Evolutionary conservation across 1,284 basidiomycete species (phyloP), one percentile per base, ranked within the genome.

Genomic region (Schizopora paradoxa): DNA sequence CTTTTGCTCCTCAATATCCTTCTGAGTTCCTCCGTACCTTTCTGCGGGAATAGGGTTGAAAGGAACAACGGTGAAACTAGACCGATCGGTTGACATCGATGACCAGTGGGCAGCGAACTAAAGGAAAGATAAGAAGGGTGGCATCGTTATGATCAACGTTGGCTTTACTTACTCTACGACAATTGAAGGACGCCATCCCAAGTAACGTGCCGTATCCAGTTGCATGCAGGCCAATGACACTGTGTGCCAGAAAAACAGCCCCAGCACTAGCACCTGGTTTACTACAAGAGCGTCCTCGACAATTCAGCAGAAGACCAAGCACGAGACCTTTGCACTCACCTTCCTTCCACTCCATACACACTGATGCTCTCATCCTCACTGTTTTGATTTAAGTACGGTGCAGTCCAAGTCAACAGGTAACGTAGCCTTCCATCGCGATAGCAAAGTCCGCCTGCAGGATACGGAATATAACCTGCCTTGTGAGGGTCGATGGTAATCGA

Each of bases 401-500:
- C 61, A 2, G 58, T 61, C 70, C 69, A 72, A 1, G 69, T 73
- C 6, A 71, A 47, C 19, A 73, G 53, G 45, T 57, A 67, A 6
- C 67, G 51, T 58, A 67, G 58, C 2, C 71, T 57, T 10, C 61
- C 62, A 46, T 74, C 71, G 3, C 60, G 57, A 48, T 73, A 73
- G 50, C 62, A 65, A 19, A 73, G 49, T 0, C 61, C 66, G 6
- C 72, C 72, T 1, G 70, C 69, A 14, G 72, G 70, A 51, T 71
- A 72, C 0, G 63, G 70, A 13, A 67, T 56, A 49, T 71, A 73
- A 5, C 71, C 71, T 27, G 59, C 59, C 56, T 73, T 73, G 51
- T 73, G 72, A 4, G 70, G 71, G 51, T 73, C 72, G 38, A 72
- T 59, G 1, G 70, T 73, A 31, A 73, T 61, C 1, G 68, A 66